Evolutionary conservation across 495 filamentous ascomycete genomes (phyloP), one percentile per base, ranked within the genome.

Genomic region (Parathielavia appendiculata): DNA sequence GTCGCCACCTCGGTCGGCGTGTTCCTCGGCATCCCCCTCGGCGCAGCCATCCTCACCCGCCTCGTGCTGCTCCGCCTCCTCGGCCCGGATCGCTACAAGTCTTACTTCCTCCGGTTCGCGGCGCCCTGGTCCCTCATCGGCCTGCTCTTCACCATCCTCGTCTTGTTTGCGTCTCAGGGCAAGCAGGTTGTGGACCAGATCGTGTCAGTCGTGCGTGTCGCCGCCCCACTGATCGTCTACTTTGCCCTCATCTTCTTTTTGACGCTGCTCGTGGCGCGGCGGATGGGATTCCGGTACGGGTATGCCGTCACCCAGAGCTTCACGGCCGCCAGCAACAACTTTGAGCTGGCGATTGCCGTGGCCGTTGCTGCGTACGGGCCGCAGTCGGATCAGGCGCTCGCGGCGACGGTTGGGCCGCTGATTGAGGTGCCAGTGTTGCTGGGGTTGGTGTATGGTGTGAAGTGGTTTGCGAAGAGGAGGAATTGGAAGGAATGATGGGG

Each of bases 301-400:
- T 65, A 91, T 3, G 80, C 81, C 1, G 79, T 81, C 12, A 95
- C 92, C 12, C 92, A 96, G 74, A 89, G 89, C 64, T 93, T 96
- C 63, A 96, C 92, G 0, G 92, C 92, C 6, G 92, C 92, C 4
- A 96, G 91, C 69, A 97, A 97, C 61, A 96, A 96, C 65, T 96
- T 97, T 64, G 92, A 96, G 75, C 72, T 96, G 17, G 92, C 92
- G 0, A 95, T 97, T 73, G 92, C 92, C 1, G 91, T 97, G 2
- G 91, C 89, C 3, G 84, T 96, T 5, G 89, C 91, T 4, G 85
- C 86, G 4, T 96, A 86, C 74, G 92, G 92, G 0, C 80, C 87
- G 1, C 73, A 85, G 30, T 90, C 86, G 63, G 86, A 92, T 45
- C 89, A 96, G 67, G 92, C 91, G 0, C 73, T 96, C 30, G 92